phyloP scores from a whole-genome alignment of 2,329 filamentous ascomycete genomes.

The Epichloe festucae region DNA sequence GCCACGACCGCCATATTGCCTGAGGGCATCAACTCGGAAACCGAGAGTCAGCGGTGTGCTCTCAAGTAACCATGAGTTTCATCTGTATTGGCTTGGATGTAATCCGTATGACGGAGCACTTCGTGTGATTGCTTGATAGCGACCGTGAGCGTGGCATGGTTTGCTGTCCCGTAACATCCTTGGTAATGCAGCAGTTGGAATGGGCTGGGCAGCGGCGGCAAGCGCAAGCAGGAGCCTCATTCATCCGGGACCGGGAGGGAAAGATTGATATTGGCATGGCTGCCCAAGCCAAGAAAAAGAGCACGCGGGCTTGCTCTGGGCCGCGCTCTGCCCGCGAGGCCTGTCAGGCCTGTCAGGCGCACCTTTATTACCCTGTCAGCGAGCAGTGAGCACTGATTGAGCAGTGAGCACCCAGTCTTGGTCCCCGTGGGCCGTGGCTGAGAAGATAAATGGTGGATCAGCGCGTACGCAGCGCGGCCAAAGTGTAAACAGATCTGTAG shows the following conservation, averaged over 20 bases:
- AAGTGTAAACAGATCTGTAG: background rate
- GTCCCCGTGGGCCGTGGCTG: background rate
- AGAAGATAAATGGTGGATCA: background rate
- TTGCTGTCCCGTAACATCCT: no score
- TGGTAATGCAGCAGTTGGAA: background rate
- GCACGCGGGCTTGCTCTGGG: conserved; percentile 2
- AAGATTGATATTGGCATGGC: background rate
- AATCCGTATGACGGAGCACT: no score
- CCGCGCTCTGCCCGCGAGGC: background rate
- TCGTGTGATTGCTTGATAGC: no score
- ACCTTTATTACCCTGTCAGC: background rate
- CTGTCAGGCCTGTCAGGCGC: conserved; percentile 1
- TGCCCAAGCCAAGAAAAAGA: conserved; percentile 4
- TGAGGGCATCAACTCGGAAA: no score
- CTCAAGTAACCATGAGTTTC: no score
- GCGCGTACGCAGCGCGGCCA: background rate
- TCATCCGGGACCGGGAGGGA: background rate
- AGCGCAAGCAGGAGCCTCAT: background rate
- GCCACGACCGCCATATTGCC: no score
- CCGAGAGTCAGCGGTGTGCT: no score
- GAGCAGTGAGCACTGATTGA: background rate
- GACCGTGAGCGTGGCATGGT: no score
- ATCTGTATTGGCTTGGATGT: no score
- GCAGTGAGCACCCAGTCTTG: background rate
- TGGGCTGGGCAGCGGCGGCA: conserved; percentile 1